Base-by-base conservation (phyloP, 352 stramenopile genomes). In the Blastocystis hominis region DNA sequence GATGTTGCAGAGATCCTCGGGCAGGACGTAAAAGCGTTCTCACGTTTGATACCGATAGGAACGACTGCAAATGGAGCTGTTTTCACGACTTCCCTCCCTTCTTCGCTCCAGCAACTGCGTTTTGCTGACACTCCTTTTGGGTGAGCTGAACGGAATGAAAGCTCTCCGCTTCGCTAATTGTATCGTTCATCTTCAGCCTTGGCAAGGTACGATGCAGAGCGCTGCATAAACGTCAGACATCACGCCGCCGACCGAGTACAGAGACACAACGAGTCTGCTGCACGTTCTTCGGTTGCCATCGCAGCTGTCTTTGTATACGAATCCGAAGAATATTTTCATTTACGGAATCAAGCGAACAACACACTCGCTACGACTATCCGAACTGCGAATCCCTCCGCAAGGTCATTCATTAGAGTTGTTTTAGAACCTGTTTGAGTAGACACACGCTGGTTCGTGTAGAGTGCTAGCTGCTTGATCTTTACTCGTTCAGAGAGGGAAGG, bases 311-410 rank as follows among this genome's bases (percentile, higher is more conserved):
- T 53, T 84, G 20, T 84, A 84, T 30, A 84, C 50, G 44, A 50
- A 64, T 13, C 59, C 59, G 5, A 84, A 68, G 34, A 42, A 34
- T 4, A 84, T 84, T 50, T 84, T 84, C 38, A 64, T 84, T 38
- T 84, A 84, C 46, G 72, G 72, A 15, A 47, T 84, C 13, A 84
- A 84, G 50, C 50, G 72, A 1, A 66, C 72, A 4, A n/a, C 47
- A 38, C 72, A 84, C 17, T 84, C 72, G 5, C 40, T 84, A 0
- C 72, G 36, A 5, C 50, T 84, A 5, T 84, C 72, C 2, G 72
- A 84, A 69, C 72, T 84, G 30, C 72, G 72, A 7, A 84, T 84
- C 30, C 72, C 72, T 17, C 72, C 72, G 4, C n/a, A 66, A 30
- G 72, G 72, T 40, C 50, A 36, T 34, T 46, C 3, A 13, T 40